Conservation (phyloP, 2,329 filamentous ascomycete species). For the Microdochium nivale region DNA sequence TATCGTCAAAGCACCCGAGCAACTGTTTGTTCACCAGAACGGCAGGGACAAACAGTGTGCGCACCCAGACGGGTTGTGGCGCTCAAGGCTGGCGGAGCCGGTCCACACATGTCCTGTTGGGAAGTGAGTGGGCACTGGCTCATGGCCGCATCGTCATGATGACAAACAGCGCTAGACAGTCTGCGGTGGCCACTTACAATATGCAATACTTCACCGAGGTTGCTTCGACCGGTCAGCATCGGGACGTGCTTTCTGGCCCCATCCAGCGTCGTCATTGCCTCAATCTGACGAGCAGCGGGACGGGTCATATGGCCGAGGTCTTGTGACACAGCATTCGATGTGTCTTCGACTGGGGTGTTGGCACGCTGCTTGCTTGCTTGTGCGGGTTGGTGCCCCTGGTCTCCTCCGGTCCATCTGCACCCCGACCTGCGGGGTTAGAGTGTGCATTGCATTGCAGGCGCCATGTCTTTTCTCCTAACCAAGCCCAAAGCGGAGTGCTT, state of each 20-base stretch:
- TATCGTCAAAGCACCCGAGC: not conserved
- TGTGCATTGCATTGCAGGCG: not conserved
- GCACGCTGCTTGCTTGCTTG: not conserved
- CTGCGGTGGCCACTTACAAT: not conserved
- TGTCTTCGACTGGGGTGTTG: not conserved
- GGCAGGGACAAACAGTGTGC: too few species aligned
- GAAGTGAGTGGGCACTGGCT: not conserved
- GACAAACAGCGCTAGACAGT: not conserved
- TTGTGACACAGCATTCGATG: not conserved
- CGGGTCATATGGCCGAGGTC: not conserved
- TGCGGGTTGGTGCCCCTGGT: not conserved
- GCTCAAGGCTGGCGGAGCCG: too few species aligned
- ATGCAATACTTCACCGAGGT: not conserved
- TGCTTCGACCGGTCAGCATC: not conserved
- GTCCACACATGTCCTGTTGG: not conserved
- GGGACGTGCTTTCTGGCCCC: not conserved
- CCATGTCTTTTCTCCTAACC: not conserved
- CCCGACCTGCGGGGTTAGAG: not conserved
- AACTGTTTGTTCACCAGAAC: not conserved
- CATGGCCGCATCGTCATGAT: not conserved
- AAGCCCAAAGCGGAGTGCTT: not conserved
- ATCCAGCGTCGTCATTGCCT: not conserved
- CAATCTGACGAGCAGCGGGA: not conserved
- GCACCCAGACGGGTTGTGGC: too few species aligned
- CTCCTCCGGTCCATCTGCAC: not conserved